Conservation (phyloP, 257 asterid genomes). For the Jacaranda mimosifolia region DNA sequence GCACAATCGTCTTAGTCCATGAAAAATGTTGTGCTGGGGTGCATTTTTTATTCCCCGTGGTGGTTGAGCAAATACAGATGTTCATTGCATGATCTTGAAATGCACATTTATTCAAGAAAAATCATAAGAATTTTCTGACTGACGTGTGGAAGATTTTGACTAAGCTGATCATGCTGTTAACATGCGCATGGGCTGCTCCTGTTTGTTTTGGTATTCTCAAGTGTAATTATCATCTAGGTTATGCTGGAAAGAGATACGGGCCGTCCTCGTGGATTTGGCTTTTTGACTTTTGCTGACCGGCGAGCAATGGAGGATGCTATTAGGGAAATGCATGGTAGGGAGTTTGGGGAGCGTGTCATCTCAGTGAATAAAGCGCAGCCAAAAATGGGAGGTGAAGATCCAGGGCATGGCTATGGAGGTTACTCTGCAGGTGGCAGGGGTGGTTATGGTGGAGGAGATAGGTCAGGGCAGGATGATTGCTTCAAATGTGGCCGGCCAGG, state of each 20-base stretch:
- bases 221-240: constrained; percentile 43
- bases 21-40: too few species aligned
- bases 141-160: too few species aligned
- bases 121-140: too few species aligned
- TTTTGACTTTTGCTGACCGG: constrained; percentile 77
- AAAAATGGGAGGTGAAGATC: constrained; percentile 64
- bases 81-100: too few species aligned
- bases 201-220: not conserved
- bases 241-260: constrained; percentile 85
- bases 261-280: constrained; percentile 88
- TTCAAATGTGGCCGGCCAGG: constrained; percentile 88
- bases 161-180: too few species aligned
- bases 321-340: constrained; percentile 79
- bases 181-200: not conserved
- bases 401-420: constrained; percentile 63
- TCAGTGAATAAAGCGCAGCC: constrained; percentile 85
- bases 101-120: too few species aligned
- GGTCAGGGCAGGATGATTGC: constrained; percentile 76
- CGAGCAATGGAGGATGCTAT: constrained; percentile 80
- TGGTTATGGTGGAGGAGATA: constrained; percentile 52
- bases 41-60: too few species aligned
- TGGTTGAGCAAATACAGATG: too few species aligned
- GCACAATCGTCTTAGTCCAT: too few species aligned
- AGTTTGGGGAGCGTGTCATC: constrained; percentile 72
- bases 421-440: constrained; percentile 66